Base-by-base conservation (phyloP, 2,329 filamentous ascomycete species). In the Aspergillus texensis region DNA sequence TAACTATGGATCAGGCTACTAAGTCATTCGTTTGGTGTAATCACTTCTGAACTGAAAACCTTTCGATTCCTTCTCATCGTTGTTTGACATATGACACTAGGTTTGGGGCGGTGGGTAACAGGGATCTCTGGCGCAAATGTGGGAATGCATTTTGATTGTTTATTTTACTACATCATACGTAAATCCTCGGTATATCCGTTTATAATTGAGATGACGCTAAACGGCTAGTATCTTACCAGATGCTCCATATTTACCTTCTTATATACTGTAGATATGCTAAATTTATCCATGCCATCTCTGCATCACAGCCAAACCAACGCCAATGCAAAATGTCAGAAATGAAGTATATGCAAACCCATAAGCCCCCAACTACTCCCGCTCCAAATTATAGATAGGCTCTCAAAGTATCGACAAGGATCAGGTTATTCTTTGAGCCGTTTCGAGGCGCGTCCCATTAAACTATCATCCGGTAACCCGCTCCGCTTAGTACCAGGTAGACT, bases 401-500 rank as follows among this genome's bases (percentile, higher is more conserved):
- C 19, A 16, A 58, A 30, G 14, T 57, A 57, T n/a, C 11, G 10
- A 26, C 62, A 14, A 32, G 8, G 3, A n/a, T 8, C 4, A n/a
- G 14, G 30, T 73, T 62, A 79, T 67, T 84, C 85, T 68, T 86
- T 85, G 45, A 86, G 70, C 61, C 85, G 83, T 74, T 88, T 87
- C 16, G 82, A 75, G 16, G 84, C 82, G 62, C 83, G 74, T 24
- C 81, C 80, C 52, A 89, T 82, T n/a, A 96, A 74, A 58, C 82
- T 85, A 77, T 97, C 94, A 73, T 98, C 94, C 0, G 91, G 91
- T 46, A 97, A 74, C 0, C 91, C 94, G 67, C 91, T 94, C 64
- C 94, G 84, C 81, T 98, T 98, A 0, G 94, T 97, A 0, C 94
- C 95, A 0, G 94, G 93, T 41, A 97, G 78, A 76, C 93, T 96